A percentile compares a stretch with the other conserved stretches of the same genome.
Conservation (phyloP, 352 stramenopile genomes). For the Globisporangium carolinianum region DNA sequence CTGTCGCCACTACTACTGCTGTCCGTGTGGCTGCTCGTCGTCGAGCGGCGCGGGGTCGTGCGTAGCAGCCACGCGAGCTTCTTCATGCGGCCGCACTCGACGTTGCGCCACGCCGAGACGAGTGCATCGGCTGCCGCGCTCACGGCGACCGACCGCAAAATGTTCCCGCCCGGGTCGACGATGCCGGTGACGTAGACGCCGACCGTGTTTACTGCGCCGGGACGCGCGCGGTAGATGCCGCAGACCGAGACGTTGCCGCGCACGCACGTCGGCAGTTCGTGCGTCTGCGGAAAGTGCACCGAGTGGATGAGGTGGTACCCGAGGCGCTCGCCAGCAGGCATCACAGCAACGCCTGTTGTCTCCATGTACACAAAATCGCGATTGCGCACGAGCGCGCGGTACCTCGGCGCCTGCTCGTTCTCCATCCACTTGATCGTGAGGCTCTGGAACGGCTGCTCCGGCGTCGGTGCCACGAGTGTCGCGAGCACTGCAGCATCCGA, state of each 20-base stretch:
- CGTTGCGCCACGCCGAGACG: conserved; percentile 19
- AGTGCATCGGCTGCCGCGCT: conserved; percentile 30
- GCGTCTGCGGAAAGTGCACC: conserved; percentile 45
- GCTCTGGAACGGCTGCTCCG: conserved; percentile 36
- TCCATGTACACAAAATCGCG: conserved; percentile 62
- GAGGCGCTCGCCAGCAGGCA: conserved; percentile 42
- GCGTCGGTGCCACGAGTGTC: conserved; percentile 33
- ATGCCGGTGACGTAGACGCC: conserved; percentile 22
- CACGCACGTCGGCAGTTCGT: conserved; percentile 19
- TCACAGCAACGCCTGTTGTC: conserved; percentile 31
- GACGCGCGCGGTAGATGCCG: conserved; percentile 42
- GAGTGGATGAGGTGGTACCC: conserved; percentile 63
- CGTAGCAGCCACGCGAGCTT: conserved; percentile 58
- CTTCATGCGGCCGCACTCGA: conserved; percentile 57
- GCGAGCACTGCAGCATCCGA: conserved; percentile 40
- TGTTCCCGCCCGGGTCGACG: conserved; percentile 24
- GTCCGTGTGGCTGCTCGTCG: too few relatives aligned
- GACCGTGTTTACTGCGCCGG: conserved; percentile 12
- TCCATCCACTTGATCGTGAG: conserved; percentile 61
- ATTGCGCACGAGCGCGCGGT: conserved; percentile 36
- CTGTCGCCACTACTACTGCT: too few relatives aligned
- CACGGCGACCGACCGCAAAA: conserved; percentile 35
- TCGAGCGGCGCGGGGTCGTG: too few relatives aligned
- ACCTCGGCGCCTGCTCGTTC: conserved; percentile 28
- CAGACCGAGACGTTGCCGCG: conserved; percentile 49